Percentiles rank a stretch among this genome's conserved stretches.
phyloP scores from a whole-genome alignment of 1,139 yeast species.

The Suzukiozyma palmioleophila region DNA sequence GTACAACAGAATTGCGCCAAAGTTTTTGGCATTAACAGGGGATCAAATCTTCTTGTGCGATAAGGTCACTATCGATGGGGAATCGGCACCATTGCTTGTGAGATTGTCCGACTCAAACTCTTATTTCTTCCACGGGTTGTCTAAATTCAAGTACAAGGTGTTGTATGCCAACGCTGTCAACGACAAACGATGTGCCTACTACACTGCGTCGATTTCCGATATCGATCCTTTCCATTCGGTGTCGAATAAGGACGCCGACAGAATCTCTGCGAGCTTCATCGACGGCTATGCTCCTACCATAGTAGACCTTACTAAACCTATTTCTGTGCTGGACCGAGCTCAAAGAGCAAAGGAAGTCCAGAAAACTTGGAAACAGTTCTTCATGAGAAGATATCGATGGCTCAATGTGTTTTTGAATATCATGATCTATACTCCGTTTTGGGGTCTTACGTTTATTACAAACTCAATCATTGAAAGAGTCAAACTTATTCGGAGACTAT shows the following conservation, averaged over 20 bases:
- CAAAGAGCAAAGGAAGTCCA: background rate
- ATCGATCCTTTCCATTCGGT: conserved; percentile 57
- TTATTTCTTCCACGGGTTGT: conserved; percentile 54
- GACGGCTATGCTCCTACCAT: conserved; percentile 51
- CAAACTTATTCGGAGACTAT: conserved; percentile 29
- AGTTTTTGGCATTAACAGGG: conserved; percentile 65
- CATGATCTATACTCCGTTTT: conserved; percentile 49
- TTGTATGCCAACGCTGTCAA: conserved; percentile 74
- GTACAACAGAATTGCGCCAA: conserved; percentile 60
- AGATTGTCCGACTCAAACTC: conserved; percentile 64
- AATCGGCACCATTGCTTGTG: conserved; percentile 47
- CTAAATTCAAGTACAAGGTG: conserved; percentile 45
- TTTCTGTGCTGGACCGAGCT: conserved; percentile 3
- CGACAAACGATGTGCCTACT: conserved; percentile 78
- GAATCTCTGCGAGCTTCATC: conserved; percentile 41
- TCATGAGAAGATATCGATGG: conserved; percentile 27
- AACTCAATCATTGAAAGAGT: conserved; percentile 40
- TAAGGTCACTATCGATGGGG: conserved; percentile 9
- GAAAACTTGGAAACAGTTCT: conserved; percentile 4
- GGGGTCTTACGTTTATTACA: conserved; percentile 45
- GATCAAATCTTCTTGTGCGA: conserved; percentile 56
- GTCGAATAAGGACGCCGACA: conserved; percentile 34
- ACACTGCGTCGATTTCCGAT: conserved; percentile 67
- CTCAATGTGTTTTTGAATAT: conserved; percentile 36
- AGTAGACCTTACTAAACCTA: conserved; percentile 41